phyloP scores from a whole-genome alignment of 306 rosid species.

The Fragaria nilgerrensis region DNA sequence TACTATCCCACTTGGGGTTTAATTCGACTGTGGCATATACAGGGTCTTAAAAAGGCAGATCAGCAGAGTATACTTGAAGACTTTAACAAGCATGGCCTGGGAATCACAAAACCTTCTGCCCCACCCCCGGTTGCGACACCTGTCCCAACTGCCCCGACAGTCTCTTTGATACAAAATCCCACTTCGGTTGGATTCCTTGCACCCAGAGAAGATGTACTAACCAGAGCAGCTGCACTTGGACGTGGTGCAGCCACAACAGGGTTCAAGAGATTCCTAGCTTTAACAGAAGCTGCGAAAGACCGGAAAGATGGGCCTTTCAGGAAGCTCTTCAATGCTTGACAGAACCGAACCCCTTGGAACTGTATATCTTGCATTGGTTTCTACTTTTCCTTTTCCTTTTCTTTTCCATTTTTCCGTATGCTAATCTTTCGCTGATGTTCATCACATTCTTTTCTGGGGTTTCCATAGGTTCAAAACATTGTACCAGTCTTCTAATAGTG shows the following conservation, averaged over 20 bases:
- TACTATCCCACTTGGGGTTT: not conserved
- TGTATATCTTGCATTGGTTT: not conserved
- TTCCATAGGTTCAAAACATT: not conserved
- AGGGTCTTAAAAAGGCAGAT: conserved; percentile 92
- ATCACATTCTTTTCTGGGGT: not conserved
- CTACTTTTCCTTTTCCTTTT: not conserved
- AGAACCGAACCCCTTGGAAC: not conserved
- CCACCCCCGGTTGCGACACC: conserved; percentile 46
- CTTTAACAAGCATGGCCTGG: conserved; percentile 91
- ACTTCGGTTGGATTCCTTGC: conserved; percentile 54
- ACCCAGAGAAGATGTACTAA: conserved; percentile 81
- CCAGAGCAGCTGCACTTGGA: conserved; percentile 98
- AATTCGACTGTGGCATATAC: conserved; percentile 28
- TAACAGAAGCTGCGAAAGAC: conserved; percentile 98
- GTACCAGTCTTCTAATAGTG: conserved; percentile 5
- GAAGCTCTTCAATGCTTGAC: conserved; percentile 82
- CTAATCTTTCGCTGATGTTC: not conserved
- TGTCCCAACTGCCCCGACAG: conserved; percentile 39
- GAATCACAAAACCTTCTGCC: conserved; percentile 66
- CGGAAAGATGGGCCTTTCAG: conserved; percentile 94
- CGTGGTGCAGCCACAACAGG: conserved; percentile 99
- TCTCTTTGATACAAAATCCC: conserved; percentile 49
- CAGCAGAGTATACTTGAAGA: conserved; percentile 90
- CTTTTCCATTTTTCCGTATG: not conserved
- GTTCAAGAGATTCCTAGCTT: conserved; percentile 94